These are phyloP conservation scores for Eimeria sp. DNA, from an alignment of 169 alveolate genomes.

Conservation along the genomic window DNA sequence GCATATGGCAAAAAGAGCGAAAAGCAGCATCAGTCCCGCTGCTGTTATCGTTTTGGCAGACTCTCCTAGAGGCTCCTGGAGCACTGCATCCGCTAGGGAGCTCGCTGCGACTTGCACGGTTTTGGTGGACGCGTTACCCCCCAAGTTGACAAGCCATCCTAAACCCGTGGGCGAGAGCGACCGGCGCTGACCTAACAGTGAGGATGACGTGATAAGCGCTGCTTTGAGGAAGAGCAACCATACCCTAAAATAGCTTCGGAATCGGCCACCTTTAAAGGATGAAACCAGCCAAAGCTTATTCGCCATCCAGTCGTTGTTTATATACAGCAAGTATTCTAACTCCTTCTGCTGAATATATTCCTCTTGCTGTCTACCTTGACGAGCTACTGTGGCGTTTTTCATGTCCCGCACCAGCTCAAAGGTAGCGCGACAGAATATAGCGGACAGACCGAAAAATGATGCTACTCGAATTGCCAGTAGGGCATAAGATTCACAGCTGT, in stretches of 20 bases:
- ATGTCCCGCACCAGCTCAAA: constrained; percentile 14
- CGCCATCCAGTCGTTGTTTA: constrained; percentile 63
- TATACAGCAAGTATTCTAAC: constrained; percentile 14
- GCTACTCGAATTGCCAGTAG: not conserved
- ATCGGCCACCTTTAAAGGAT: constrained; percentile 44
- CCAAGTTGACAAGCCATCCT: constrained; percentile 51
- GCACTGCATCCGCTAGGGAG: constrained; percentile 26
- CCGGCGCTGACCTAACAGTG: constrained; percentile 29
- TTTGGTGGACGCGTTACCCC: not conserved
- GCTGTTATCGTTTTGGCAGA: constrained; percentile 27
- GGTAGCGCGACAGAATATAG: not conserved
- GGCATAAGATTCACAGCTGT: not conserved
- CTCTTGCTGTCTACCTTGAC: constrained; percentile 43
- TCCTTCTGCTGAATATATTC: constrained; percentile 59
- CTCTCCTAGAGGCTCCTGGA: constrained; percentile 31
- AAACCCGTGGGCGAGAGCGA: constrained; percentile 7
- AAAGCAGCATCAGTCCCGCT: not conserved
- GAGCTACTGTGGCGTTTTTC: constrained; percentile 39
- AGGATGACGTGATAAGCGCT: constrained; percentile 31
- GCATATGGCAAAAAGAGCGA: not conserved
- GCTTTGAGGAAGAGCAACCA: constrained; percentile 45
- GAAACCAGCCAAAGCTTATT: constrained; percentile 67
- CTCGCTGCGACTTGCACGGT: not conserved
- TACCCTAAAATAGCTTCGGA: constrained; percentile 43
- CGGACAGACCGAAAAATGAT: not conserved